These are phyloP conservation scores for Pogostemon cablin DNA, from an alignment of 257 asterid genomes.

Conservation along the genomic window DNA sequence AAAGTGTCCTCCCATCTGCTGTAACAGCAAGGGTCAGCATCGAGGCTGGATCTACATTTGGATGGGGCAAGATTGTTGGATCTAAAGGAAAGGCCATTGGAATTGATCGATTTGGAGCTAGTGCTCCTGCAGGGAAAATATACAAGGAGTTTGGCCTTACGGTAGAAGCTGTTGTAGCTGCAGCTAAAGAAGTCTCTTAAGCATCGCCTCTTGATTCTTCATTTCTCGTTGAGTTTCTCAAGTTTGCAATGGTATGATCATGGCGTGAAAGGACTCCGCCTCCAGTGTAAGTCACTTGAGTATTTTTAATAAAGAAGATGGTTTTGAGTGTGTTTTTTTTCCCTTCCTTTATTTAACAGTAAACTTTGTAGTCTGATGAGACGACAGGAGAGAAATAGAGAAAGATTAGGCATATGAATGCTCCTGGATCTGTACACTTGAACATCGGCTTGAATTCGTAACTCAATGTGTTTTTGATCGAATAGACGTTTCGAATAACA, in stretches of 20 bases:
- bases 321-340: constrained; percentile 30
- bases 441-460: constrained; percentile 31
- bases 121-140: constrained; percentile 79
- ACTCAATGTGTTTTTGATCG: constrained; percentile 28
- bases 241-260: constrained; percentile 22
- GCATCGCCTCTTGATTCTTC: constrained; percentile 28
- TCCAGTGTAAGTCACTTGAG: constrained; percentile 37
- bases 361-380: constrained; percentile 37
- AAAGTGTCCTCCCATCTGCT: constrained; percentile 64
- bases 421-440: constrained; percentile 45
- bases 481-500: constrained; percentile 17
- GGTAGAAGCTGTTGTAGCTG: constrained; percentile 73
- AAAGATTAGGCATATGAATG: constrained; percentile 32
- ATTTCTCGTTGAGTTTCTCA: constrained; percentile 32
- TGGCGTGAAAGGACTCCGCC: constrained; percentile 22
- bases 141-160: constrained; percentile 80
- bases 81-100: constrained; percentile 73
- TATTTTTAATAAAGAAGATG: constrained; percentile 44
- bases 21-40: constrained; percentile 80
- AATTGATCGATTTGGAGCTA: constrained; percentile 72
- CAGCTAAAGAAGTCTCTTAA: constrained; percentile 68
- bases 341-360: constrained; percentile 29
- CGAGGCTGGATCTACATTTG: constrained; percentile 82
- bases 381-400: constrained; percentile 28
- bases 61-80: constrained; percentile 75